Conservation (phyloP, 2,329 filamentous ascomycete genomes). For the Scleromitrula shiraiana region DNA sequence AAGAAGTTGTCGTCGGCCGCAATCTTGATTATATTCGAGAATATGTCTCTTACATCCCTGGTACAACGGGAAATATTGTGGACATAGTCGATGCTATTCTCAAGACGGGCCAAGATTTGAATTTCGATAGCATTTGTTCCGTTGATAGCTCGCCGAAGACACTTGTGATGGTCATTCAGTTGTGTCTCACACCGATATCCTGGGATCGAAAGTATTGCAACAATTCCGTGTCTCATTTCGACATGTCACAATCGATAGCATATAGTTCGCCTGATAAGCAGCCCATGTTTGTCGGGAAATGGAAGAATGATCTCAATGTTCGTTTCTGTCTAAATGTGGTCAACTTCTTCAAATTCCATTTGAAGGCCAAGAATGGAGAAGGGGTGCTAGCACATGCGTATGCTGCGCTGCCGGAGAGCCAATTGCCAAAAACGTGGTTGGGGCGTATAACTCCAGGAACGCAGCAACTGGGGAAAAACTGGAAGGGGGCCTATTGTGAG, state of each 20-base stretch:
- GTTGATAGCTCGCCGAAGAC: constrained; percentile 4
- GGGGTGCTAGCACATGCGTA: constrained; percentile 27
- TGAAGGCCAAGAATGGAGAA: constrained; percentile 32
- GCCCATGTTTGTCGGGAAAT: constrained; percentile 35
- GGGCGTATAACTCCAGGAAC: constrained; percentile 30
- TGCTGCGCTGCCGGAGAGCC: constrained; percentile 30
- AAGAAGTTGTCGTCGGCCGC: constrained; percentile 30
- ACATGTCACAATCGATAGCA: constrained; percentile 36
- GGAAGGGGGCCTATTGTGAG: constrained; percentile 43
- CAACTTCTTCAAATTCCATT: constrained; percentile 46
- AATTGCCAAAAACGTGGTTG: constrained; percentile 37
- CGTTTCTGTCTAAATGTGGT: constrained; percentile 39
- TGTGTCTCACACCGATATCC: constrained; percentile 22
- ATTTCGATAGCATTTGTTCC: neutral
- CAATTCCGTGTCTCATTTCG: constrained; percentile 29
- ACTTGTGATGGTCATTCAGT: constrained; percentile 21
- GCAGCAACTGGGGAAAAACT: constrained; percentile 34
- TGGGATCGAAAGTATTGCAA: constrained; percentile 23
- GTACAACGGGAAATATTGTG: constrained; percentile 7
- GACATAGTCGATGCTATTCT: constrained; percentile 25
- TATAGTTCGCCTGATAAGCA: constrained; percentile 31
- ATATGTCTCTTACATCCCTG: constrained; percentile 11
- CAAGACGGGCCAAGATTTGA: constrained; percentile 13
- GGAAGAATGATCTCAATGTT: constrained; percentile 35
- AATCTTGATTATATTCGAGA: constrained; percentile 21